phyloP scores from a whole-genome alignment of 345 rosid species.

The Viola odorata region DNA sequence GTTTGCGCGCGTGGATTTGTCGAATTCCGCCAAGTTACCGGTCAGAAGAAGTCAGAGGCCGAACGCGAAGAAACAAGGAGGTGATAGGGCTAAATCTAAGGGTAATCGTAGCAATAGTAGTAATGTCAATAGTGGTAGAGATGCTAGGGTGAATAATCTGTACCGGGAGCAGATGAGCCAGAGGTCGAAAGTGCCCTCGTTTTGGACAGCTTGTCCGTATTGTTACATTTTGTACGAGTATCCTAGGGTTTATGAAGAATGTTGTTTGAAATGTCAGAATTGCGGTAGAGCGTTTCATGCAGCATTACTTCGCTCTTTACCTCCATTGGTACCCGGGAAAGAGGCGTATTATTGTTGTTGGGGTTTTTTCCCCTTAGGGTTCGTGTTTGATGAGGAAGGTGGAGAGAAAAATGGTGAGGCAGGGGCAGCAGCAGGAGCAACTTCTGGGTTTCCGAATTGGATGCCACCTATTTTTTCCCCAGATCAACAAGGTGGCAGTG shows the following conservation, averaged over 20 bases:
- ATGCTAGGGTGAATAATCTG: background rate
- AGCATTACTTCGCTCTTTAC: constrained; percentile 43
- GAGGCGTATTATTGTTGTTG: constrained; percentile 84
- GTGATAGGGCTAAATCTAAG: background rate
- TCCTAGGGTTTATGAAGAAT: constrained; percentile 66
- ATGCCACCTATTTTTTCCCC: constrained; percentile 19
- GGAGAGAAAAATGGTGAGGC: constrained; percentile 14
- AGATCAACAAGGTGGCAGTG: background rate
- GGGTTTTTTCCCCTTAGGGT: constrained; percentile 85
- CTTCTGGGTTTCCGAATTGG: constrained; percentile 13
- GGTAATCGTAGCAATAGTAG: background rate
- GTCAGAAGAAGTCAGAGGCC: constrained; percentile 34
- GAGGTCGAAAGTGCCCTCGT: constrained; percentile 39
- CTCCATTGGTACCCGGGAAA: constrained; percentile 70
- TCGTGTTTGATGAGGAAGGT: constrained; percentile 27
- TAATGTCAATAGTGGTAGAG: background rate
- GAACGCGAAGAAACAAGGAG: background rate
- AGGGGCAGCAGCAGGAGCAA: background rate
- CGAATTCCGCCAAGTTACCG: constrained; percentile 30
- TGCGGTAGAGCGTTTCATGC: constrained; percentile 80
- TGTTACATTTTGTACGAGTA: constrained; percentile 77
- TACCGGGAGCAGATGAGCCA: constrained; percentile 7
- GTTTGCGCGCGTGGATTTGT: constrained; percentile 58
- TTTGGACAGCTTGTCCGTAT: constrained; percentile 94
- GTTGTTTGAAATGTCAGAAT: constrained; percentile 70